Evolutionary conservation across 495 filamentous ascomycete genomes (phyloP), one percentile per base, ranked within the genome.

Genomic region (Lophium mytilinum): DNA sequence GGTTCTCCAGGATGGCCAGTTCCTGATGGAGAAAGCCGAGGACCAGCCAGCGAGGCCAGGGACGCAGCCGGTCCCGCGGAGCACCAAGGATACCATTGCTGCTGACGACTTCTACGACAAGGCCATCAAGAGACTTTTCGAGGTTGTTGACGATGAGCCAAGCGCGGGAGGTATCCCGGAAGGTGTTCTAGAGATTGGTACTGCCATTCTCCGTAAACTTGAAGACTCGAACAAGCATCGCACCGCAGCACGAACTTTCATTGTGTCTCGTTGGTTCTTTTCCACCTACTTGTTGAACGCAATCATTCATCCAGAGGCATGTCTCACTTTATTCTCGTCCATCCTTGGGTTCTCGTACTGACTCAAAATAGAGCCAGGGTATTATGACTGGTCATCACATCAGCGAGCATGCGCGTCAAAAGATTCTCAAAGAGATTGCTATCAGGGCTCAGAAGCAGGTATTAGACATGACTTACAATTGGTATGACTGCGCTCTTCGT

Each of bases 361-460:
- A 78, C 52, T 33, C 56, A 7, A 12, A 15, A 35, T 37, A 90
- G 87, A 84, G 81, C 30, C 85, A 90, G 56, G 90, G 89, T 48
- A 85, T 96, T 70, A 83, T 96, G 78, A 78, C 86, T 57, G 89
- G 93, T 58, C 88, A 95, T 66, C 87, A 95, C 70, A 89, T 98
- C 62, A 87, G 84, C 30, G 88, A 95, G 65, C 88, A 90, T 71
- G 90, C 89, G 19, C 81, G 93, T 50, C 84, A 95, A 64, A 89
- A 86, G 68, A 87, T 98, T 53, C 79, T 98, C 50, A 89, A 87
- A 64, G 82, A 88, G 63, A 84, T 96, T 57, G 88, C 85, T 35
- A 78, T 84, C 60, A 82, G 84, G 37, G 82, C 88, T 51, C 86
- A 91, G 55, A 85, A 85, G 66, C 80, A 83, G 58, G 86, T 91